These are phyloP conservation scores for Xylariales sp. DNA, from an alignment of 2,329 filamentous ascomycete genomes.

Conservation along the genomic window DNA sequence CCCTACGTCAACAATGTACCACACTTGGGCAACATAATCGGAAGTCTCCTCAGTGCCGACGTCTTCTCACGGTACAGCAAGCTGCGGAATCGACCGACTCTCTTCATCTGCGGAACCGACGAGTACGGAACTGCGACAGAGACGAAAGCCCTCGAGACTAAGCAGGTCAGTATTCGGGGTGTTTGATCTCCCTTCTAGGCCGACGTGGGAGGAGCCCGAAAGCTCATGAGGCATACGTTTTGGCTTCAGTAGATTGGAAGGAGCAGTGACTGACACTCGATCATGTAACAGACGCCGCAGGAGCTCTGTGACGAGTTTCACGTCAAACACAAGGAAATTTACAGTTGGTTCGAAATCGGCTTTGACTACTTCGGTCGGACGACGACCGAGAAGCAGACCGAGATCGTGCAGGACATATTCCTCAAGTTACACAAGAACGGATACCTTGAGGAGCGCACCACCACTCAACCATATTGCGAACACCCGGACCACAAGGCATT, in stretches of 20 bases:
- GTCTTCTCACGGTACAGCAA: slow-evolving; percentile 81
- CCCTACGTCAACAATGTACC: slow-evolving; percentile 77
- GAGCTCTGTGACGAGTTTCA: slow-evolving; percentile 92
- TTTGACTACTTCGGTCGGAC: slow-evolving; percentile 96
- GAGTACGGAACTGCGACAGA: slow-evolving; percentile 96
- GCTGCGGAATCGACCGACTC: slow-evolving; percentile 70
- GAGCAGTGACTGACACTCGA: too few species aligned
- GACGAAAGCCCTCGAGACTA: slow-evolving; percentile 86
- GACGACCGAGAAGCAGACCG: slow-evolving; percentile 80
- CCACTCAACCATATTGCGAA: slow-evolving; percentile 87
- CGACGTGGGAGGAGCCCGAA: too few species aligned
- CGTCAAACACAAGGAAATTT: slow-evolving; percentile 82
- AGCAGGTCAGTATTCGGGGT: too few species aligned
- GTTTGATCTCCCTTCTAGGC: too few species aligned
- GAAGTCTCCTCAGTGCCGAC: slow-evolving; percentile 82
- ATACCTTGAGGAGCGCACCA: slow-evolving; percentile 80
- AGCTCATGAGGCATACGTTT: too few species aligned
- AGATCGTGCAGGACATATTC: slow-evolving; percentile 92
- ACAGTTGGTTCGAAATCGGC: slow-evolving; percentile 92
- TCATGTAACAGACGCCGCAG: slow-evolving; percentile 74
- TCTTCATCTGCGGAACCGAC: slow-evolving; percentile 85
- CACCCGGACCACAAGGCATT: slow-evolving; percentile 59
- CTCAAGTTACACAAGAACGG: slow-evolving; percentile 81
- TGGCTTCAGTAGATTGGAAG: too few species aligned
- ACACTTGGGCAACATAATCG: slow-evolving; percentile 85